These are phyloP conservation scores for Blastobotrys robertii DNA, from an alignment of 805 yeast species.

Conservation along the genomic window DNA sequence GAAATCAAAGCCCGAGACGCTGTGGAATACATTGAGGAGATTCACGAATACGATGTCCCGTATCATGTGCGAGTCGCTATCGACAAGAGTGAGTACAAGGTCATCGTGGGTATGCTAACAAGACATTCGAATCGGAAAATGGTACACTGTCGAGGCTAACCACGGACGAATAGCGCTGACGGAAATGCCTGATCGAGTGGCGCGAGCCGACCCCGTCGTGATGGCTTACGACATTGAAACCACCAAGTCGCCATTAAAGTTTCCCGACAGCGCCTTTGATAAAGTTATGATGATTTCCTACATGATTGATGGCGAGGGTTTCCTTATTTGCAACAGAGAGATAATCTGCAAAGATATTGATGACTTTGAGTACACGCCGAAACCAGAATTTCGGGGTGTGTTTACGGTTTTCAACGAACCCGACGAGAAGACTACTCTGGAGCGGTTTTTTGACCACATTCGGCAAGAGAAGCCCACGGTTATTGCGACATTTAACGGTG, in stretches of 20 bases:
- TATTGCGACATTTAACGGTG: conserved; percentile 98
- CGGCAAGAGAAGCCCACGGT: conserved; percentile 86
- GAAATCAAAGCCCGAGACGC: conserved; percentile 37
- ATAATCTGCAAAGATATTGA: conserved; percentile 91
- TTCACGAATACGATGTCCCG: conserved; percentile 93
- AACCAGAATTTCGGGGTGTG: conserved; percentile 86
- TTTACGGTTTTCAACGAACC: conserved; percentile 86
- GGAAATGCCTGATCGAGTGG: conserved; percentile 64
- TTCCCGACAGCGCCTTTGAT: conserved; percentile 85
- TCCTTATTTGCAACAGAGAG: conserved; percentile 84
- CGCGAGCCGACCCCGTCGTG: conserved; percentile 96
- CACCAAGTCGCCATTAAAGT: conserved; percentile 89
- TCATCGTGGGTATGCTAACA: not conserved
- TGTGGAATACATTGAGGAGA: conserved; percentile 55
- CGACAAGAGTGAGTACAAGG: conserved; percentile 39
- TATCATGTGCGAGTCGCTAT: conserved; percentile 95
- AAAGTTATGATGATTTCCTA: conserved; percentile 98
- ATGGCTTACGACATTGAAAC: conserved; percentile 97
- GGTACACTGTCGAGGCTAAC: conserved; percentile 74
- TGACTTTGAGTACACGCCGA: conserved; percentile 96
- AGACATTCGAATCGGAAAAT: conserved; percentile 82
- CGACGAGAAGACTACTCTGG: conserved; percentile 66
- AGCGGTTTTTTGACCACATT: conserved; percentile 80
- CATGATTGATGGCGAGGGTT: conserved; percentile 98
- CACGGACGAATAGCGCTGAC: conserved; percentile 44